Evolutionary conservation across 2,329 filamentous ascomycete species (phyloP), one percentile per base, ranked within the genome.

Genomic region (Aspergillus sp.): DNA sequence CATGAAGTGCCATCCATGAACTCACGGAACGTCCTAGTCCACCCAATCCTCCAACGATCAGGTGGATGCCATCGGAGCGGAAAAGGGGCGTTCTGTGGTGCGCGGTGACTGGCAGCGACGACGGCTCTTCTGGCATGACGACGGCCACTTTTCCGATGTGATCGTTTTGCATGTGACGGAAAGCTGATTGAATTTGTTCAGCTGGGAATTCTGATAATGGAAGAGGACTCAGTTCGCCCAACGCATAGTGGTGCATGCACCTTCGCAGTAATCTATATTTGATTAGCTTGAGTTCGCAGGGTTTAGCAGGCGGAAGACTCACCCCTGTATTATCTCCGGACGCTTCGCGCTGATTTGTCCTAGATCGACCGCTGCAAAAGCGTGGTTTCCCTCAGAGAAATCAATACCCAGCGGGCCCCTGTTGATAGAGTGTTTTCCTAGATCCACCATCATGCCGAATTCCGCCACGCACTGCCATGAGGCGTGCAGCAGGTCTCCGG

Each of bases 111-210:
- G 37, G 23, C 12, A 55, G 15, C 3, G 6, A 17, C 21, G 44
- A 47, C 12, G 25, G 2, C 3, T 48, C 17, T 7, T 55, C 52
- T 15, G 64, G 61, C 40, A 73, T 64, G 8, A 61, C 59, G 9
- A 79, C 56, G 6, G 77, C 71, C 4, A 78, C 62, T 58, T 77
- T 79, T 4, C 77, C 76, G 2, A 75, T 70, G 45, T 77, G 73
- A 1, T 61, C 62, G 0, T 73, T 74, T 1, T 70, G 69, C 54
- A 78, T 69, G 54, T 63, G 68, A 3, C 37, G 33, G 25, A 78
- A 61, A 0, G 73, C 75, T 2, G 56, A 40, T 5, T 37, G 12
- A 2, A 62, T 46, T 2, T 56, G 8, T 4, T 17, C 2, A n/a
- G 56, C 56, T 9, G 27, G 35, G 25, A 59, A 56, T 39, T 39